Base-by-base conservation (phyloP, 2,329 filamentous ascomycete genomes). In the Diaporthe australafricana region DNA sequence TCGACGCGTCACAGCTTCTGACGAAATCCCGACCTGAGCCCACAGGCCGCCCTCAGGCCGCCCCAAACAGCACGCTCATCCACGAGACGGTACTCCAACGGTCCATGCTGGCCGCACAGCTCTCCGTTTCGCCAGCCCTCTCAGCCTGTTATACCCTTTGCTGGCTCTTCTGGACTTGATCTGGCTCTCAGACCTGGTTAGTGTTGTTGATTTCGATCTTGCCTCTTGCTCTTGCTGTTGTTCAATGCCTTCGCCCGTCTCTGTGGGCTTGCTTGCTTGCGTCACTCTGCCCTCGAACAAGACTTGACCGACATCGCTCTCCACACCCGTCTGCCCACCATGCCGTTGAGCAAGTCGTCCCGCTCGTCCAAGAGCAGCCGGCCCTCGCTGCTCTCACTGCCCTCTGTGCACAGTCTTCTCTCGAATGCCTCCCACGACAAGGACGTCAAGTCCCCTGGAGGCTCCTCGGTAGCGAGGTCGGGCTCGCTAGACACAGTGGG, bases 301-400 rank as follows among this genome's bases (percentile, higher is more conserved):
- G 53, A 50, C 68, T 47, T 57, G 52, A 65, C 38, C 40, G 62
- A 50, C 32, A 42, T 47, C 30, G n/a, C 52, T 45, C 50, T 63
- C 60, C 48, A 56, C 27, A 50, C 5, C 56, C 16, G 16, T n/a
- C 12, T 60, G 62, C 70, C 71, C 72, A 74, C 50, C 66, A 75
- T 75, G 74, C 70, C 70, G 57, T 71, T 70, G 40, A 75, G 73
- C 72, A 74, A 73, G 72, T 74, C 70, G 27, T 72, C 70, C 47
- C 71, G 57, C 57, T 73, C 68, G 20, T 72, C 72, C 65, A 73
- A 71, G 71, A 62, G 55, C 53, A 69, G 68, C 53, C 73, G 68
- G 48, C 50, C 65, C 56, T 70, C 74, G 30, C 40, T 75, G n/a
- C 53, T 73, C 30, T 72, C 74, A 32, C 38, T 70, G 60, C 52